Percentiles rank a stretch among this genome's conserved stretches.
These are phyloP conservation scores for Coleophoma crateriformis DNA, from an alignment of 2,329 filamentous ascomycete species.

Conservation along the genomic window DNA sequence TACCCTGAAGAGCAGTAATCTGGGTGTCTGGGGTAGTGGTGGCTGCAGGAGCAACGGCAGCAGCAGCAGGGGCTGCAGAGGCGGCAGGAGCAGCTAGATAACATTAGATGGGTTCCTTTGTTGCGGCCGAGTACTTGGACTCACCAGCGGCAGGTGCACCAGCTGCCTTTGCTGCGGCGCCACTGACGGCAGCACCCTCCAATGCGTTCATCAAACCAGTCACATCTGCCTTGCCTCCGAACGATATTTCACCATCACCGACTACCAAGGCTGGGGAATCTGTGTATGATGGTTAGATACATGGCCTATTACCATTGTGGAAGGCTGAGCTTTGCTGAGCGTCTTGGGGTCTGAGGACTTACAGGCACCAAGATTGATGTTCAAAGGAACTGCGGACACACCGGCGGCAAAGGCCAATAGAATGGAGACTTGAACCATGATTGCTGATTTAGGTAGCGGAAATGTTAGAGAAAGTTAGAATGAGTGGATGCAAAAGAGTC, in stretches of 20 bases:
- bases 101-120: background rate
- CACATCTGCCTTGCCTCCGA: slow-evolving; percentile 39
- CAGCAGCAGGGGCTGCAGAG: slow-evolving; percentile 13
- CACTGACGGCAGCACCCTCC: slow-evolving; percentile 39
- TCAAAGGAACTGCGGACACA: slow-evolving; percentile 22
- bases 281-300: background rate
- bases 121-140: background rate
- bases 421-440: slow-evolving; percentile 23
- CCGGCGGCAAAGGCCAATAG: slow-evolving; percentile 24
- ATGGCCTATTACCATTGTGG: too few relatives aligned
- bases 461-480: too few relatives aligned
- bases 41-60: slow-evolving; percentile 6
- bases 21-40: slow-evolving; percentile 29
- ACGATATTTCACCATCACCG: slow-evolving; percentile 41
- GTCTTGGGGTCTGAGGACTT: background rate
- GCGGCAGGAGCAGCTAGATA: slow-evolving; percentile 13
- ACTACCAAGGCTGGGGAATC: slow-evolving; percentile 22
- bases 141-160: slow-evolving; percentile 20
- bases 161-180: slow-evolving; percentile 27
- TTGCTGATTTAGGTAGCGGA: slow-evolving; percentile 4
- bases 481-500: slow-evolving; percentile 4
- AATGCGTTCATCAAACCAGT: slow-evolving; percentile 38
- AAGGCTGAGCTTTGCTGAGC: background rate
- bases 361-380: slow-evolving; percentile 12
- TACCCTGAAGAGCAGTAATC: slow-evolving; percentile 38